Percentiles rank a stretch among this genome's conserved stretches.
Evolutionary conservation across 2,329 filamentous ascomycete species (phyloP).

Genomic region (Aspergillus tanneri): DNA sequence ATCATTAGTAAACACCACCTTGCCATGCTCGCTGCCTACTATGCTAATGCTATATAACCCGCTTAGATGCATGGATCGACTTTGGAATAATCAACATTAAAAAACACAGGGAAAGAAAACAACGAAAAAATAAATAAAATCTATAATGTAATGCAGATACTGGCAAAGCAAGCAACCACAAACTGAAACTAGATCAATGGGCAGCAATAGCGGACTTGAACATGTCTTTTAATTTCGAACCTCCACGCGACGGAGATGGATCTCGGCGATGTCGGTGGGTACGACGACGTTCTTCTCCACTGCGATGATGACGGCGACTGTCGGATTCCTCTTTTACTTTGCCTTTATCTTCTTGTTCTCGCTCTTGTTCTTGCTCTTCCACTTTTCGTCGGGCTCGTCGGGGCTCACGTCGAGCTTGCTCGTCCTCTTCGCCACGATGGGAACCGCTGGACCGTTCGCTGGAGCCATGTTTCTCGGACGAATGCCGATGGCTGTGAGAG

Average conservation of each 20-base stretch:
- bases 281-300: conserved; percentile 25
- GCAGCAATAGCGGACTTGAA: conserved; percentile 32
- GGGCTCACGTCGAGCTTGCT: conserved; percentile 24
- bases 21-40: conserved; percentile 5
- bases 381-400: conserved; percentile 25
- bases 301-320: conserved; percentile 25
- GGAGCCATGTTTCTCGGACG: conserved; percentile 26
- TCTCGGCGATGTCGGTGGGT: conserved; percentile 31
- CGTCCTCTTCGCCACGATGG: conserved; percentile 32
- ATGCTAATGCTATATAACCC: conserved; percentile 1
- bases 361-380: conserved; percentile 23
- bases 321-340: conserved; percentile 20
- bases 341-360: conserved; percentile 13
- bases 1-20: not conserved
- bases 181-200: no score
- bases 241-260: conserved; percentile 27
- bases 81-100: not conserved
- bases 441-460: conserved; percentile 27
- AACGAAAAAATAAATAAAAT: not conserved
- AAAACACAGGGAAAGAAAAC: not conserved
- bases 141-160: not conserved
- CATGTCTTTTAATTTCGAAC: conserved; percentile 33
- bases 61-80: not conserved
- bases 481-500: conserved; percentile 29
- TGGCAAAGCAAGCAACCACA: no score